Percentiles rank a stretch among this genome's conserved stretches.
Evolutionary conservation across 1,284 basidiomycete species (phyloP).

Genomic region (Sporisorium reilianum): DNA sequence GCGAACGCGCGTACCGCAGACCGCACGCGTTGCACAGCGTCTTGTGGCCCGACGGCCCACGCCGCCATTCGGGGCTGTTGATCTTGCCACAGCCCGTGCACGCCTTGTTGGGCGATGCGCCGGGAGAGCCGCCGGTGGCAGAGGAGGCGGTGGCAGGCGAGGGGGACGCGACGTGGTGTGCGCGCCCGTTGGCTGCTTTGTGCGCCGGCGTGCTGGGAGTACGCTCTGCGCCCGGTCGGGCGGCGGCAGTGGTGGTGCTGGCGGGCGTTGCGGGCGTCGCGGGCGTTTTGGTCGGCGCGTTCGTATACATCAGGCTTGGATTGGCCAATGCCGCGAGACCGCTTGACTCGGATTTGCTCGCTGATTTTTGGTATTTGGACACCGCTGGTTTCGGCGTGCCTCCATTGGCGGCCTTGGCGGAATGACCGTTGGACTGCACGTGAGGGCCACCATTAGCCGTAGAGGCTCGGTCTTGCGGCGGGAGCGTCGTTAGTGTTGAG

Average conservation of each 20-base stretch:
- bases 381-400: constrained; percentile 21
- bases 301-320: constrained; percentile 38
- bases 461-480: not conserved
- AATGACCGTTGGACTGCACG: not conserved
- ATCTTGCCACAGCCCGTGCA: constrained; percentile 70
- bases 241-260: not conserved
- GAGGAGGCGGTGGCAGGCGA: constrained; percentile 32
- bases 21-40: constrained; percentile 68
- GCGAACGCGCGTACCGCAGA: constrained; percentile 64
- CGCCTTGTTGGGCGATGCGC: constrained; percentile 44
- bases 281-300: constrained; percentile 31
- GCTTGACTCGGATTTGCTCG: constrained; percentile 19
- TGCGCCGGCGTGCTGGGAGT: constrained; percentile 7
- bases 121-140: constrained; percentile 16
- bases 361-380: constrained; percentile 18
- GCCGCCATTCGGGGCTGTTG: constrained; percentile 92
- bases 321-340: constrained; percentile 24
- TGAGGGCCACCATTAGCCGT: constrained; percentile 1
- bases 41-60: constrained; percentile 71
- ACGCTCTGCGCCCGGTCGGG: constrained; percentile 14
- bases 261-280: constrained; percentile 11
- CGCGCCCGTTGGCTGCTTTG: constrained; percentile 9
- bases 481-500: not conserved
- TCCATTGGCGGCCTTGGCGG: constrained; percentile 17
- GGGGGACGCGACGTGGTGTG: constrained; percentile 3